Base-by-base conservation (phyloP, 2,329 filamentous ascomycete species). In the Trichoderma cornu-damae region DNA sequence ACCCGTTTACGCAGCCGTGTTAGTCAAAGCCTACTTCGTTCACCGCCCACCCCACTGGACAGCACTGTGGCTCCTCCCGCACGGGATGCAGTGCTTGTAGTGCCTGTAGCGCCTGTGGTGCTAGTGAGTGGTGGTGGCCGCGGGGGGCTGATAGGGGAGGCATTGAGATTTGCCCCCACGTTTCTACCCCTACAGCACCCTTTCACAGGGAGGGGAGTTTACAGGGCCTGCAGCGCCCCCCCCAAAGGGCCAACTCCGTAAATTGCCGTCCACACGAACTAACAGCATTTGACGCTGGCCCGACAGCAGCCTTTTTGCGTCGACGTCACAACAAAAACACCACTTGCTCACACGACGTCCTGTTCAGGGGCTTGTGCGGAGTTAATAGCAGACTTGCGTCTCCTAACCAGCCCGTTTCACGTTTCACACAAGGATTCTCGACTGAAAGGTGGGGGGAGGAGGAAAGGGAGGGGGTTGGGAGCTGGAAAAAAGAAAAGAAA, bases 41-140 rank as follows among this genome's bases (percentile, higher is more conserved):
- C 44, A 57, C 53, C 53, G 53, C 53, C 53, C 53, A 57, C 53
- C 46, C 46, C 53, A 40, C 46, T 57, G 46, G 44, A 57, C 53
- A 35, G 37, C 53, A 40, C 46, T 57, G 46, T 57, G 53, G 52
- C 52, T 20, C 52, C 52, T 47, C 52, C 52, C 38, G 40, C 40
- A 47, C 42, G 42, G 52, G 22, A 34, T 47, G 16, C n/a, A n/a
- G n/a, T n/a, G n/a, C n/a, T n/a, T n/a, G n/a, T n/a, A n/a, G n/a
- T n/a, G n/a, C n/a, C n/a, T n/a, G n/a, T n/a, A n/a, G n/a, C n/a
- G n/a, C n/a, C n/a, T n/a, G n/a, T n/a, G n/a, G n/a, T n/a, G n/a
- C n/a, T n/a, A n/a, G n/a, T n/a, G n/a, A n/a, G n/a, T n/a, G n/a
- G n/a, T n/a, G n/a, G n/a, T n/a, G 53, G 11, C 43, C 37, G 20